Percentiles rank a stretch among this genome's conserved stretches.
Conservation (phyloP, 768 basidiomycete species). For the Serpula lacrymans region DNA sequence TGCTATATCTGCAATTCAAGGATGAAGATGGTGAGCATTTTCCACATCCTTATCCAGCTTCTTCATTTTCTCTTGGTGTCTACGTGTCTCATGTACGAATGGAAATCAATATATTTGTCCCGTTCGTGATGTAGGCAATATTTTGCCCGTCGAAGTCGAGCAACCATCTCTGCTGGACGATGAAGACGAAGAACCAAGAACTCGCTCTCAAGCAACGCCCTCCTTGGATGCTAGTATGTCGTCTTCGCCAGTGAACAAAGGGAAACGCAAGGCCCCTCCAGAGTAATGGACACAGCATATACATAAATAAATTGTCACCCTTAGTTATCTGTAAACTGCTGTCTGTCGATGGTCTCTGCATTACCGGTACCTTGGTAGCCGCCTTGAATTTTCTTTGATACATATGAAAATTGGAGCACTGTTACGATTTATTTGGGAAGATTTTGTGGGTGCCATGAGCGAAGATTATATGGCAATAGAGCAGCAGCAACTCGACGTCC, state of each 20-base stretch:
- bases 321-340: too few species aligned
- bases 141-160: constrained; percentile 57
- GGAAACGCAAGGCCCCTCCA: constrained; percentile 58
- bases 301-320: too few species aligned
- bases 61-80: constrained; percentile 1
- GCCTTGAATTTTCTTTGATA: too few species aligned
- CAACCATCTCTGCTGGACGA: constrained; percentile 60
- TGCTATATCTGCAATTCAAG: constrained; percentile 64
- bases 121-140: constrained; percentile 42
- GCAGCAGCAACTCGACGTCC: constrained; percentile 91
- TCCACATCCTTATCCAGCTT: background rate
- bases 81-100: background rate
- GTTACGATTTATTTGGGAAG: too few species aligned
- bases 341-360: too few species aligned
- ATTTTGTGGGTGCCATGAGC: too few species aligned
- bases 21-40: constrained; percentile 54
- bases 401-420: too few species aligned
- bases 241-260: constrained; percentile 35
- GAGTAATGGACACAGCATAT: constrained; percentile 13
- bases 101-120: background rate
- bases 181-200: constrained; percentile 45
- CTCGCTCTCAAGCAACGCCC: constrained; percentile 23
- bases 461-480: constrained; percentile 63
- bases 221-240: constrained; percentile 30
- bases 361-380: too few species aligned